phyloP scores from a whole-genome alignment of 495 filamentous ascomycete genomes.

The Terfezia claveryi region DNA sequence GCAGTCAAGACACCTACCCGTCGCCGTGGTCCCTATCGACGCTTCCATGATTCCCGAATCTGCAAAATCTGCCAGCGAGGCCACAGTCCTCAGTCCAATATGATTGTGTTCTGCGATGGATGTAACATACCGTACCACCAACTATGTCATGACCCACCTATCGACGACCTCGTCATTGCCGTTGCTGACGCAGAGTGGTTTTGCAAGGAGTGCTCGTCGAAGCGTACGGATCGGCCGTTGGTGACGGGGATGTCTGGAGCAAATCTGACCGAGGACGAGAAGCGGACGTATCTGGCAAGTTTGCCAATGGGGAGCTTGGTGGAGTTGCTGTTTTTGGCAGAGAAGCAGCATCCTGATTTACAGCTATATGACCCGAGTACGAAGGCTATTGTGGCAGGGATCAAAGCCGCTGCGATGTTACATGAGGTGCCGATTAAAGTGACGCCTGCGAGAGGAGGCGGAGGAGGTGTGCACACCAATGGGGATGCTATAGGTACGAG shows the following conservation, averaged over 20 bases:
- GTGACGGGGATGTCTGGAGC: conserved; percentile 14
- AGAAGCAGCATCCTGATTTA: conserved; percentile 12
- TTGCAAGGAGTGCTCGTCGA: conserved; percentile 42
- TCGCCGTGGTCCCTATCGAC: conserved; percentile 21
- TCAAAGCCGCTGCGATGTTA: conserved; percentile 5
- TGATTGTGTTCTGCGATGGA: conserved; percentile 86
- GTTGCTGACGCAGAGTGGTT: conserved; percentile 50
- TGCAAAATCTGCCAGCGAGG: conserved; percentile 65
- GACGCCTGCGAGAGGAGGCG: conserved; percentile 1
- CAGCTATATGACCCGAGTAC: conserved; percentile 17
- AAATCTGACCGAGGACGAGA: conserved; percentile 15
- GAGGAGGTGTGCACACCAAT: neutral
- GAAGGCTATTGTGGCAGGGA: conserved; percentile 12
- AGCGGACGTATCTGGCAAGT: conserved; percentile 13
- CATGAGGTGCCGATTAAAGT: conserved; percentile 3
- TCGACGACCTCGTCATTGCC: conserved; percentile 44
- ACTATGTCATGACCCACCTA: conserved; percentile 66
- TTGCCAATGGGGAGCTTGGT: conserved; percentile 11
- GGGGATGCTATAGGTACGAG: no score
- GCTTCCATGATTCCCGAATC: conserved; percentile 23
- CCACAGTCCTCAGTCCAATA: conserved; percentile 50
- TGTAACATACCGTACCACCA: conserved; percentile 85
- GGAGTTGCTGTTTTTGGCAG: conserved; percentile 15
- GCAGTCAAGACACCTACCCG: conserved; percentile 29
- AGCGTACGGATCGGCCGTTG: conserved; percentile 26